Conservation (phyloP, 139 green algal genomes). For the Auxenochlorella protothecoides region DNA sequence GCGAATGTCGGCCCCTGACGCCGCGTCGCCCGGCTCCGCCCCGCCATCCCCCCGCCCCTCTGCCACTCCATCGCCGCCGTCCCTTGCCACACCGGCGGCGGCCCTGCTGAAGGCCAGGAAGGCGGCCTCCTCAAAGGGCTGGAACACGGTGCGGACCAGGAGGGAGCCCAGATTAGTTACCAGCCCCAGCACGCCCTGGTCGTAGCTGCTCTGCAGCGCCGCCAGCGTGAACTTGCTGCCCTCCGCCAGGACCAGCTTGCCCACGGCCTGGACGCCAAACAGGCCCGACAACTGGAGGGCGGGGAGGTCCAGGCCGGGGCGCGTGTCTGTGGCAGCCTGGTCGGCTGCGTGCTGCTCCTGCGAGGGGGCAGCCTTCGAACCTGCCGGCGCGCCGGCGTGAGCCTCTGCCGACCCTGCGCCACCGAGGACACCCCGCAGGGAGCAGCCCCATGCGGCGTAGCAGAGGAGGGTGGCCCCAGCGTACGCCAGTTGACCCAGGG, state of each 20-base stretch:
- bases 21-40: too few relatives aligned
- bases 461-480: conserved; percentile 22
- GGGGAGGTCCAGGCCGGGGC: neutral
- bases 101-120: conserved; percentile 69
- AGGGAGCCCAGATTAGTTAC: conserved; percentile 74
- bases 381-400: too few relatives aligned
- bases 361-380: too few relatives aligned
- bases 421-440: neutral
- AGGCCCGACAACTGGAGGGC: conserved; percentile 8
- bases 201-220: conserved; percentile 15
- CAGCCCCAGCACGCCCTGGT: conserved; percentile 79
- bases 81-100: conserved; percentile 30
- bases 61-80: conserved; percentile 2
- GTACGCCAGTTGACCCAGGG: conserved; percentile 48
- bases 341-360: too few relatives aligned
- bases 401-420: too few relatives aligned
- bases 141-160: conserved; percentile 72
- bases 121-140: conserved; percentile 77
- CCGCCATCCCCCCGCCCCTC: neutral
- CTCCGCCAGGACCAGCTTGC: conserved; percentile 79
- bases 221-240: conserved; percentile 65
- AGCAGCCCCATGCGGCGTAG: conserved; percentile 19
- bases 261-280: conserved; percentile 40
- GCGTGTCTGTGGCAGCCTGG: too few relatives aligned
- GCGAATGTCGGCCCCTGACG: neutral